Evolutionary conservation across 2,329 filamentous ascomycete genomes (phyloP), one percentile per base, ranked within the genome.

Genomic region (Cladosporium colombiae): DNA sequence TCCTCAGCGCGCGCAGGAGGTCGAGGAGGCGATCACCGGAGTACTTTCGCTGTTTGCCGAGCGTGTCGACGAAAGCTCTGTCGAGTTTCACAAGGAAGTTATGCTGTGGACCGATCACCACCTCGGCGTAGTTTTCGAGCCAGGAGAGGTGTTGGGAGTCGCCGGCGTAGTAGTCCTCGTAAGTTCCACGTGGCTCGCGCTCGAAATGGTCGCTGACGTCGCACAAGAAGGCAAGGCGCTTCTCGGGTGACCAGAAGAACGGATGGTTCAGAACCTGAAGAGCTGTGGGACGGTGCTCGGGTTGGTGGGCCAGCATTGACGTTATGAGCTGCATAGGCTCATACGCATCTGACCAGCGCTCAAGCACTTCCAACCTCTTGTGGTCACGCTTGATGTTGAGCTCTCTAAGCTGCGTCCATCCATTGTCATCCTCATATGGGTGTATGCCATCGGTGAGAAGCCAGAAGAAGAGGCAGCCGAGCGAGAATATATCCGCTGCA

Each of bases 381-480:
- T 90, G 89, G 69, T 92, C 91, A 77, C 96, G 96, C 73, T 96
- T 93, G 73, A 99, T 98, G 78, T 99, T 98, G 73, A 96, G 91
- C 79, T 99, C 95, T 62, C 95, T 81, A 40, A 84, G 78, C 64
- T 81, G 88, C 87, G 96, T 96, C 82, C 95, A 98, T 59, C 92
- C 89, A 74, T 95, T 93, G 65, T 95, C 93, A 68, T 93, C 93
- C 75, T 97, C 94, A 73, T 96, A 99, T 0, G 95, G 95, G 77
- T 99, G 95, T 1, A 86, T 87, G 18, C 95, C 95, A 68, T 93
- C 91, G 1, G 94, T 97, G 67, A 99, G 84, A n/a, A 98, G 93
- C 77, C 97, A 99, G 81, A 93, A 98, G 82, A 97, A 99, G n/a
- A 99, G 93, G 62, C 97, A 90, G 1, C 95, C 95, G 40, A 99